Conservation (phyloP, 2,329 filamentous ascomycete species). For the Dothistroma septosporum region DNA sequence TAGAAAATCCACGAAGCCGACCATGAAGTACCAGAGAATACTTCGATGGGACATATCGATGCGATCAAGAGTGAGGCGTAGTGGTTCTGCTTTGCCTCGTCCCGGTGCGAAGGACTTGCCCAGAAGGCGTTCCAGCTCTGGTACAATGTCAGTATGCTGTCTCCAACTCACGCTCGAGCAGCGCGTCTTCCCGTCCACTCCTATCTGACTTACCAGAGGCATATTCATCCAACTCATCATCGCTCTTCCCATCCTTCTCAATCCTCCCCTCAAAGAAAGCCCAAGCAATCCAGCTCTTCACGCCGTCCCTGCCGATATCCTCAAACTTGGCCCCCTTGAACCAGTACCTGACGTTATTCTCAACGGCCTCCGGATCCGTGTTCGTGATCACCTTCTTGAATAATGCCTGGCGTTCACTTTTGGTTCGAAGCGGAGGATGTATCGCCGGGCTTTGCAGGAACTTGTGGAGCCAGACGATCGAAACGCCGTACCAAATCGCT, state of each 20-base stretch:
- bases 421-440: conserved; percentile 47
- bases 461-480: conserved; percentile 44
- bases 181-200: not conserved
- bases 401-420: conserved; percentile 50
- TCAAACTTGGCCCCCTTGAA: conserved; percentile 55
- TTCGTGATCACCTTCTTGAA: conserved; percentile 55
- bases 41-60: conserved; percentile 47
- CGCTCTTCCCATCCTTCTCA: conserved; percentile 53
- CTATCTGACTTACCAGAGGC: conserved; percentile 27
- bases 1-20: conserved; percentile 16
- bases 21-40: conserved; percentile 16
- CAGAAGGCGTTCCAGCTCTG: conserved; percentile 50
- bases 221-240: conserved; percentile 55
- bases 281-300: conserved; percentile 65
- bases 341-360: conserved; percentile 60
- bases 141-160: not conserved
- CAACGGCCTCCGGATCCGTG: conserved; percentile 46
- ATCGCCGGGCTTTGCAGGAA: conserved; percentile 50
- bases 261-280: conserved; percentile 60
- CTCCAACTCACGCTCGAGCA: too few relatives aligned
- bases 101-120: conserved; percentile 49
- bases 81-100: conserved; percentile 51
- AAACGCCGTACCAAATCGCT: conserved; percentile 10
- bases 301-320: conserved; percentile 61
- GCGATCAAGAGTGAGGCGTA: conserved; percentile 61